A percentile compares a stretch with the other conserved stretches of the same genome.
These are phyloP conservation scores for Paxillus rubicundulus DNA, from an alignment of 768 basidiomycete genomes.

Conservation along the genomic window DNA sequence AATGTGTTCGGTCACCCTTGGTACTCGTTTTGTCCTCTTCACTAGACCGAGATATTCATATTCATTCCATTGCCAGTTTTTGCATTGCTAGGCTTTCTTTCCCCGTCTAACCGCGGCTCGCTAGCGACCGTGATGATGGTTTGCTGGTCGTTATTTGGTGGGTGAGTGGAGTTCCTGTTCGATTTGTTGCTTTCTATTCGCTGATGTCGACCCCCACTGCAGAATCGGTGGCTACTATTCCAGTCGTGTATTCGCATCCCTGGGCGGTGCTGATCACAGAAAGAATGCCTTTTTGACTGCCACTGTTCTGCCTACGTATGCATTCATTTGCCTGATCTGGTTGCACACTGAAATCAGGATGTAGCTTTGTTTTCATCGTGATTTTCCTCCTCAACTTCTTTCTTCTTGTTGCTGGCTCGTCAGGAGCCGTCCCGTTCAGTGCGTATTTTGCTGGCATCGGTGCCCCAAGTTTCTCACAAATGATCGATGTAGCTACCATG, in stretches of 20 bases:
- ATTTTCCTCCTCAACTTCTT: constrained; percentile 92
- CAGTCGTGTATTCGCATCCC: constrained; percentile 72
- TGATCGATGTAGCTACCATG: constrained; percentile 61
- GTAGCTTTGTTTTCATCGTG: constrained; percentile 74
- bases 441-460: constrained; percentile 14
- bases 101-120: constrained; percentile 92
- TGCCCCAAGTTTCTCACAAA: not conserved
- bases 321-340: constrained; percentile 1
- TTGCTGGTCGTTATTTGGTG: constrained; percentile 91
- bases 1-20: constrained; percentile 86
- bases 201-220: not conserved
- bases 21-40: constrained; percentile 36
- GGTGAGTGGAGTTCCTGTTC: constrained; percentile 41
- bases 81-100: constrained; percentile 89
- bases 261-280: constrained; percentile 69
- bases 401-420: constrained; percentile 79
- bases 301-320: constrained; percentile 82
- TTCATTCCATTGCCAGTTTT: constrained; percentile 54
- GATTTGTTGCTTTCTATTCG: not conserved
- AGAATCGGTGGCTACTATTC: constrained; percentile 91
- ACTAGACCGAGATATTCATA: constrained; percentile 4
- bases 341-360: constrained; percentile 7
- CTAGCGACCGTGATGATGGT: constrained; percentile 69
- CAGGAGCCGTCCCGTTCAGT: constrained; percentile 96
- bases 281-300: constrained; percentile 88